phyloP scores from a whole-genome alignment of 2,329 filamentous ascomycete species.

The Alternaria sp. region DNA sequence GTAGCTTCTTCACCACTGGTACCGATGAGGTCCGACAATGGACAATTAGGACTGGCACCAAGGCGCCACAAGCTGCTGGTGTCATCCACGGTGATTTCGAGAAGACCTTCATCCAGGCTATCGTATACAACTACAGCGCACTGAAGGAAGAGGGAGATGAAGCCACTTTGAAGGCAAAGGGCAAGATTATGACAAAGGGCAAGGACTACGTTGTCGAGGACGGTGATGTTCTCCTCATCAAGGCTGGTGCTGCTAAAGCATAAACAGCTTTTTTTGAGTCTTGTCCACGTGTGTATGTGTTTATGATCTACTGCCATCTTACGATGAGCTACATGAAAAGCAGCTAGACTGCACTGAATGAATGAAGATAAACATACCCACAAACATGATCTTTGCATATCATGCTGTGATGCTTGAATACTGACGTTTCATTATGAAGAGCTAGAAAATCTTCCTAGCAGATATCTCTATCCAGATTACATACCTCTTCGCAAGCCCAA shows the following conservation, averaged over 20 bases:
- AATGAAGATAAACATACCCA: constrained; percentile 26
- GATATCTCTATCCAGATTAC: background rate
- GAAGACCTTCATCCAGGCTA: constrained; percentile 97
- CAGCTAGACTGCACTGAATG: constrained; percentile 29
- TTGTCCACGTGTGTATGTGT: constrained; percentile 12
- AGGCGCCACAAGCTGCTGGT: constrained; percentile 96
- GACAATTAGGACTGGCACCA: constrained; percentile 95
- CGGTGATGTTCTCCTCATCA: constrained; percentile 85
- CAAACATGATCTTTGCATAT: background rate
- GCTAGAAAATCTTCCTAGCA: background rate
- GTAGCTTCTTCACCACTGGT: constrained; percentile 97
- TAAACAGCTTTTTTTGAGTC: constrained; percentile 47
- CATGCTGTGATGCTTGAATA: background rate
- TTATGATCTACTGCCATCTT: constrained; percentile 20
- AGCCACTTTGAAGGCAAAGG: constrained; percentile 86
- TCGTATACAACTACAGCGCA: constrained; percentile 88
- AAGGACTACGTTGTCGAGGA: constrained; percentile 95
- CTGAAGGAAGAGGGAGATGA: constrained; percentile 92
- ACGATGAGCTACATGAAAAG: constrained; percentile 30
- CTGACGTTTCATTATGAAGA: background rate
- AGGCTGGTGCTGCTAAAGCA: constrained; percentile 83
- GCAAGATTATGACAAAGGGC: constrained; percentile 98
- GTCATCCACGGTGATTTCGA: constrained; percentile 99
- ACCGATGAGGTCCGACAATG: constrained; percentile 97
- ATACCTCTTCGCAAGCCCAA: background rate